Percentiles rank a stretch among this genome's conserved stretches.
Conservation (phyloP, 2,329 filamentous ascomycete genomes). For the Phyllosticta paracitricarpa region DNA sequence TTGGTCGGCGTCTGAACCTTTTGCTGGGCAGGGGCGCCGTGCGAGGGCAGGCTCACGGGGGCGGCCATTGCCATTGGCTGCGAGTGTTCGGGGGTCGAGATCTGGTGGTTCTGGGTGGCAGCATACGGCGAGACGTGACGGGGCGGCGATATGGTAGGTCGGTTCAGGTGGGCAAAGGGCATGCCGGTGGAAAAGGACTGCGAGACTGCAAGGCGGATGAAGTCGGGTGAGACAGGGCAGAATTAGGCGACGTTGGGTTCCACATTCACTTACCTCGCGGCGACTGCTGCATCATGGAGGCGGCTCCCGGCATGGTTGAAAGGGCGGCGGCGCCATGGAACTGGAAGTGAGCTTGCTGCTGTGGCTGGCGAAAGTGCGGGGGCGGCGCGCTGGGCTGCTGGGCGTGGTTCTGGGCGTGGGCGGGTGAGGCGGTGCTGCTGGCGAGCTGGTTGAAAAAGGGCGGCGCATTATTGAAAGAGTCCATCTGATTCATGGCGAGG, state of each 20-base stretch:
- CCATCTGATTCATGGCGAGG: conserved; percentile 12
- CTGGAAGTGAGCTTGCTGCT: conserved; percentile 20
- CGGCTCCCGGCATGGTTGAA: conserved; percentile 27
- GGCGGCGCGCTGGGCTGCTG: conserved; percentile 4
- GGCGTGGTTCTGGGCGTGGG: conserved; percentile 2
- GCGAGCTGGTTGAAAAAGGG: conserved; percentile 9
- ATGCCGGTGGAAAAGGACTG: conserved; percentile 24
- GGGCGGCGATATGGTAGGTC: conserved; percentile 22
- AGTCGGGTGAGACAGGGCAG: conserved; percentile 10
- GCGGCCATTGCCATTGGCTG: conserved; percentile 34
- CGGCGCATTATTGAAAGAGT: conserved; percentile 8
- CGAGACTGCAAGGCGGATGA: conserved; percentile 2
- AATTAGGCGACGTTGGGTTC: conserved; percentile 11
- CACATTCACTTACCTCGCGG: conserved; percentile 28
- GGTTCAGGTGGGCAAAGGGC: conserved; percentile 25
- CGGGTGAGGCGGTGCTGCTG: conserved; percentile 4
- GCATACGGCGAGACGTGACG: conserved; percentile 25
- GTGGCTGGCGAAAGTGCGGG: conserved; percentile 15
- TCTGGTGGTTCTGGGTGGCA: conserved; percentile 16
- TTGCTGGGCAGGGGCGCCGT: conserved; percentile 22
- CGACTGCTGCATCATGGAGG: conserved; percentile 24
- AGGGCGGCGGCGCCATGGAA: conserved; percentile 21
- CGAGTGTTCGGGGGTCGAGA: conserved; percentile 11
- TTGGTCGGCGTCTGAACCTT: conserved; percentile 23
- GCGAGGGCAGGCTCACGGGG: conserved; percentile 34